These are phyloP conservation scores for Trichoderma endophyticum DNA, from an alignment of 2,329 filamentous ascomycete genomes.

Conservation along the genomic window DNA sequence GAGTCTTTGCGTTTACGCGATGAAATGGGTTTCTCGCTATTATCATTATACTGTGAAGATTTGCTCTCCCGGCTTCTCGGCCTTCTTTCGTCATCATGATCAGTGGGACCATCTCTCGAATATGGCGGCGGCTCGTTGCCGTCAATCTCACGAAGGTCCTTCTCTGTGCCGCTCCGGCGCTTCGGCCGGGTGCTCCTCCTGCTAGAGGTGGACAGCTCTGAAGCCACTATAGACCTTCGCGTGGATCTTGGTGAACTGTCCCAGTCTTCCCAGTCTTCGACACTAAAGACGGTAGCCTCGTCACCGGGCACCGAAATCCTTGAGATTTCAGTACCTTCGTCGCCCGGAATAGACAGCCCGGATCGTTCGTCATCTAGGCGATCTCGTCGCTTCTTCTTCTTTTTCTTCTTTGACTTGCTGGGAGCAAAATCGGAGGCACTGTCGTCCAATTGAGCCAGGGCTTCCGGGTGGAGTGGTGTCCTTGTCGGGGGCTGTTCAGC, in stretches of 20 bases:
- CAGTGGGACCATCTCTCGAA: conserved; percentile 32
- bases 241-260: conserved; percentile 12
- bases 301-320: conserved; percentile 9
- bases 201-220: conserved; percentile 39
- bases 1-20: conserved; percentile 37
- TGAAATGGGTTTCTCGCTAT: conserved; percentile 46
- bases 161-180: conserved; percentile 36
- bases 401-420: conserved; percentile 8
- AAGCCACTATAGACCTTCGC: conserved; percentile 28
- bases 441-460: conserved; percentile 2
- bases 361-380: conserved; percentile 26
- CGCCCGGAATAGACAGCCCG: conserved; percentile 24
- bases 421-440: not conserved
- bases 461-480: not conserved
- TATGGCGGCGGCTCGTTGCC: conserved; percentile 36
- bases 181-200: conserved; percentile 42
- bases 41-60: conserved; percentile 35
- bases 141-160: conserved; percentile 33
- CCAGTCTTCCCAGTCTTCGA: conserved; percentile 17
- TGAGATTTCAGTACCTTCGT: conserved; percentile 7
- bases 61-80: conserved; percentile 33
- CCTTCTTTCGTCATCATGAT: conserved; percentile 36
- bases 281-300: conserved; percentile 9
- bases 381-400: conserved; percentile 15
- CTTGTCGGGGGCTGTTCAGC: not conserved